These are phyloP conservation scores for Fusarium sp. DNA, from an alignment of 2,329 filamentous ascomycete genomes.

Conservation along the genomic window DNA sequence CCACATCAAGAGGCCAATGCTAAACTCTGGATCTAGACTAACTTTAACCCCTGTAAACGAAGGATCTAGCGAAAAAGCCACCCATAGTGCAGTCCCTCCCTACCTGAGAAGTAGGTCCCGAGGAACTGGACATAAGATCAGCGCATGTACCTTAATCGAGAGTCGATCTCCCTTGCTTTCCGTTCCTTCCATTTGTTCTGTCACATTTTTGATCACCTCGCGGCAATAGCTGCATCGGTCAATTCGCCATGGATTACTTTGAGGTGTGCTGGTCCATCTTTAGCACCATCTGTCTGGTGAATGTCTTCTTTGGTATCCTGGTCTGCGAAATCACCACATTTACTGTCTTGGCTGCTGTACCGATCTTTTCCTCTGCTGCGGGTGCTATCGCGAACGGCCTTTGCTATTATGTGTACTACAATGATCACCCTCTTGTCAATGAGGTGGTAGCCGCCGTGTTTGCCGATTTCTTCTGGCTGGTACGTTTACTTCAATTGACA, in stretches of 20 bases:
- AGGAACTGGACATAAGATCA: slow-evolving; percentile 3
- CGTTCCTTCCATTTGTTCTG: not conserved
- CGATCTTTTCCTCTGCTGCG: slow-evolving; percentile 53
- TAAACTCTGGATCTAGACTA: not conserved
- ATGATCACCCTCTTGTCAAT: slow-evolving; percentile 30
- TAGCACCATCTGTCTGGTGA: slow-evolving; percentile 55
- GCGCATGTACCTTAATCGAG: not conserved
- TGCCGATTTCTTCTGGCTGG: slow-evolving; percentile 57
- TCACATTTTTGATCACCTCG: not conserved
- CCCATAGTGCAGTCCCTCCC: not conserved
- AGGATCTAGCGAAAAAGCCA: not conserved
- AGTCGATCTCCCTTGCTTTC: not conserved
- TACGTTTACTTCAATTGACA: slow-evolving; percentile 19
- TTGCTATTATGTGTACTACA: slow-evolving; percentile 56
- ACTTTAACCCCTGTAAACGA: not conserved
- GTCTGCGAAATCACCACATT: slow-evolving; percentile 54
- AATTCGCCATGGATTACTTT: slow-evolving; percentile 40
- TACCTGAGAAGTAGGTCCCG: not conserved
- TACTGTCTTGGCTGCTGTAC: slow-evolving; percentile 52
- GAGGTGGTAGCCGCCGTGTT: slow-evolving; percentile 52
- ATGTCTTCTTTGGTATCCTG: slow-evolving; percentile 53
- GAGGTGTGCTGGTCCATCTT: slow-evolving; percentile 58
- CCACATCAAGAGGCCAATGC: not conserved
- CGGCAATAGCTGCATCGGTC: not conserved
- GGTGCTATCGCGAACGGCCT: slow-evolving; percentile 55